Evolutionary conservation across 805 yeast genomes (phyloP).

Genomic region (Lachancea sp.): DNA sequence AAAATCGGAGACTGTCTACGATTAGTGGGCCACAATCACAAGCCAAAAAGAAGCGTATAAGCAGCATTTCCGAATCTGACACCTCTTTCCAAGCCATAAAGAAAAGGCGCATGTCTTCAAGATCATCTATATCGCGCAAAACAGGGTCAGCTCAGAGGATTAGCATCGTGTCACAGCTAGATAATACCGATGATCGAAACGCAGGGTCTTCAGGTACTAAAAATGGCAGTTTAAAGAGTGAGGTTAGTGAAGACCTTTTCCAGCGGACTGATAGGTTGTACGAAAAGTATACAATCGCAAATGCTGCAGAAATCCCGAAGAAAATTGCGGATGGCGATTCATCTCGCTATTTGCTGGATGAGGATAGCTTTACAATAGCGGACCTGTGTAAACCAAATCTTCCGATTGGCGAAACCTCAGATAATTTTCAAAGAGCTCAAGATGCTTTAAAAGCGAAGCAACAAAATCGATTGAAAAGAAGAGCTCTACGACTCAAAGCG

Average conservation of each 20-base stretch:
- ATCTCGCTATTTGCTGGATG: slow-evolving; percentile 44
- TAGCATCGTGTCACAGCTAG: slow-evolving; percentile 28
- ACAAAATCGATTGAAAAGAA: slow-evolving; percentile 32
- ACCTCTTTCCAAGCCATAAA: slow-evolving; percentile 27
- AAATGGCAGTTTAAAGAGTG: slow-evolving; percentile 13
- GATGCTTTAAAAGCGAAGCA: slow-evolving; percentile 41
- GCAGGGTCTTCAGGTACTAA: slow-evolving; percentile 15
- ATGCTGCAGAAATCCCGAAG: slow-evolving; percentile 34
- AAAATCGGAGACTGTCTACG: slow-evolving; percentile 23
- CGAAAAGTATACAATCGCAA: slow-evolving; percentile 33
- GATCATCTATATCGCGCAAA: slow-evolving; percentile 23
- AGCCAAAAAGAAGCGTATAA: slow-evolving; percentile 17
- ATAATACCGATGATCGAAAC: slow-evolving; percentile 18
- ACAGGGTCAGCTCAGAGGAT: slow-evolving; percentile 30
- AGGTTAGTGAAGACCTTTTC: slow-evolving; percentile 15
- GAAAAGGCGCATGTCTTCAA: slow-evolving; percentile 26
- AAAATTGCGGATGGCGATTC: slow-evolving; percentile 37
- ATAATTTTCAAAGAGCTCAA: slow-evolving; percentile 48
- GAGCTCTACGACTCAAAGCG: slow-evolving; percentile 38
- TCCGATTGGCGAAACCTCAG: slow-evolving; percentile 60
- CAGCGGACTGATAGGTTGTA: slow-evolving; percentile 24
- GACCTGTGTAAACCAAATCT: slow-evolving; percentile 64
- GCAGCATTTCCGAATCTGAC: slow-evolving; percentile 24
- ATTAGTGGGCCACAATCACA: slow-evolving; percentile 14
- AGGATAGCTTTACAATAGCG: slow-evolving; percentile 52